These are phyloP conservation scores for Linnemannia exigua DNA, from an alignment of 192 early-diverging fungal genomes.

Conservation along the genomic window DNA sequence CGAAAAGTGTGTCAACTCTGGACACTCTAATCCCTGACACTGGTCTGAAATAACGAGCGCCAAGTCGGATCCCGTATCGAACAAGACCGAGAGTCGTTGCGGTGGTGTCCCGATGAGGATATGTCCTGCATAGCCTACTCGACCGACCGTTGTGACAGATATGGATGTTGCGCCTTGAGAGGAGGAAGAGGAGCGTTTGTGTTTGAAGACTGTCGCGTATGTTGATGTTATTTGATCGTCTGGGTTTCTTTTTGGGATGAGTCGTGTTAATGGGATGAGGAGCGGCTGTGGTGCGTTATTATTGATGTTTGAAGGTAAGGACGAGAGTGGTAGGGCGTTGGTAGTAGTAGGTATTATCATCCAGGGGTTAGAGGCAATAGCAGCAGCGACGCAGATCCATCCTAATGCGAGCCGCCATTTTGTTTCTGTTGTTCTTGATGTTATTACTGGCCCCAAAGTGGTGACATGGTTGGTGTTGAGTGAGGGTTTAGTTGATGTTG, in stretches of 20 bases:
- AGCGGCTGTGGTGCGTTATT: background rate
- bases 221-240: background rate
- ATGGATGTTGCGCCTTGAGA: background rate
- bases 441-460: background rate
- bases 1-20: constrained; percentile 29
- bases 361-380: background rate
- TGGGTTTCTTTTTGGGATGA: background rate
- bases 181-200: background rate
- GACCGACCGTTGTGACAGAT: constrained; percentile 2
- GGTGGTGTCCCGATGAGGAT: constrained; percentile 86
- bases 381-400: background rate
- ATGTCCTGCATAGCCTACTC: constrained; percentile 68
- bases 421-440: background rate
- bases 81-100: constrained; percentile 88
- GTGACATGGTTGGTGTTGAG: background rate
- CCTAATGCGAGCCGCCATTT: background rate
- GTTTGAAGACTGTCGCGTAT: background rate
- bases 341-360: no score
- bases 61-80: constrained; percentile 87
- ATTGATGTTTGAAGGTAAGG: background rate
- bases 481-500: background rate
- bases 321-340: background rate
- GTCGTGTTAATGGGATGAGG: constrained; percentile 6
- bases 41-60: constrained; percentile 33
- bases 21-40: constrained; percentile 30